Conservation (phyloP, 2,329 filamentous ascomycete species). For the Ascochyta pisi region DNA sequence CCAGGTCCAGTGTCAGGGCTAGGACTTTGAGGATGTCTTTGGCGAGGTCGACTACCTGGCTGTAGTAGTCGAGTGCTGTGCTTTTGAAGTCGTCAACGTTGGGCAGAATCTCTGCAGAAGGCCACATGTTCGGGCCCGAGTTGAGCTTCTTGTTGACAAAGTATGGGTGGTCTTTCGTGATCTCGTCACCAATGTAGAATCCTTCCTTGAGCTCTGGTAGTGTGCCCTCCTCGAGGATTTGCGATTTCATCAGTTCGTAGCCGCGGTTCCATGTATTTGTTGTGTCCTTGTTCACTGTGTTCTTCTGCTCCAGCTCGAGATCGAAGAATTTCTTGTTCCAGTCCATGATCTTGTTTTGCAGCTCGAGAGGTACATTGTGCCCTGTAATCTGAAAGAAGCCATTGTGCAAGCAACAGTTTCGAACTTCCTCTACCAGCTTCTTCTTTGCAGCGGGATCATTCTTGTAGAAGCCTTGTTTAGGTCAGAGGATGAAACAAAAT, state of each 20-base stretch:
- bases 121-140: constrained; percentile 51
- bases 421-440: constrained; percentile 38
- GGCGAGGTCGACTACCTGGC: constrained; percentile 48
- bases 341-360: constrained; percentile 50
- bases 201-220: constrained; percentile 55
- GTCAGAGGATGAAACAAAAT: not conserved
- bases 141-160: constrained; percentile 44
- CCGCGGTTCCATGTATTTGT: constrained; percentile 52
- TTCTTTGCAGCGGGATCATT: constrained; percentile 21
- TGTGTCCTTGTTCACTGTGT: constrained; percentile 48
- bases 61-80: constrained; percentile 51
- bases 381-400: constrained; percentile 58
- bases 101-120: constrained; percentile 24
- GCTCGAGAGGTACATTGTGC: constrained; percentile 48
- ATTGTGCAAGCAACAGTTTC: constrained; percentile 43
- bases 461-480: constrained; percentile 35
- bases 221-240: constrained; percentile 53
- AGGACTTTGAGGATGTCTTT: constrained; percentile 52
- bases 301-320: constrained; percentile 51
- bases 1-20: constrained; percentile 51
- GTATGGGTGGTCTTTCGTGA: constrained; percentile 49
- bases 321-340: constrained; percentile 53
- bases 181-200: constrained; percentile 52
- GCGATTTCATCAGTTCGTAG: constrained; percentile 53
- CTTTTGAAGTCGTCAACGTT: constrained; percentile 41